Conservation (phyloP, 768 basidiomycete genomes). For the Tylopilus rubrobrunneus region DNA sequence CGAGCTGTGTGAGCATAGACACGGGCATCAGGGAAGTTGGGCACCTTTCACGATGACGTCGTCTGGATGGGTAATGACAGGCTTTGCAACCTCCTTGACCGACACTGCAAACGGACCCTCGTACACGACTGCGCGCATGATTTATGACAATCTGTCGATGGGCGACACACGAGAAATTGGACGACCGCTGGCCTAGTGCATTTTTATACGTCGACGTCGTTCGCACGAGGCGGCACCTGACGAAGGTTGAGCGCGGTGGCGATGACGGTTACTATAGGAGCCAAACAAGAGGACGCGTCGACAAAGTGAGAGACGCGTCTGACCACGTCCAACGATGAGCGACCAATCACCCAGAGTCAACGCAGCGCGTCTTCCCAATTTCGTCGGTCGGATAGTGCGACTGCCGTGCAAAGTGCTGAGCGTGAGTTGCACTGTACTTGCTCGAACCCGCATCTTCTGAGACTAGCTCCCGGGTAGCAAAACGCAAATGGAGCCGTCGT, state of each 20-base stretch:
- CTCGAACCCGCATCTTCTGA: not conserved
- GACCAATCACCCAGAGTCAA: conserved; percentile 55
- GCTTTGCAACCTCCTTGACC: conserved; percentile 2
- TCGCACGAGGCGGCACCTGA: not conserved
- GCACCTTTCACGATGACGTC: conserved; percentile 3
- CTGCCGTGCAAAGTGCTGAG: conserved; percentile 59
- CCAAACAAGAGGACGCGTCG: conserved; percentile 15
- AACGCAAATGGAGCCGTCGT: conserved; percentile 50
- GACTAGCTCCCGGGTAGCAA: conserved; percentile 19
- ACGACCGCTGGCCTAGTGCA: too few relatives aligned
- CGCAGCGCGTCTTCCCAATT: conserved; percentile 50
- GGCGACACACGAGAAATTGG: too few relatives aligned
- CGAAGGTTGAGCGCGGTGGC: too few relatives aligned
- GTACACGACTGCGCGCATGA: not conserved
- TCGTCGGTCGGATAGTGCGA: conserved; percentile 52
- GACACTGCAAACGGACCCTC: conserved; percentile 2
- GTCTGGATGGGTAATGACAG: conserved; percentile 4
- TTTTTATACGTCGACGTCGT: not conserved
- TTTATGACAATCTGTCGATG: too few relatives aligned
- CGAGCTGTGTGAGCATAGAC: not conserved
- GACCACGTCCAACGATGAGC: conserved; percentile 12
- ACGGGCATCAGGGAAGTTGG: too few relatives aligned
- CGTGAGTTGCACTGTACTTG: conserved; percentile 30
- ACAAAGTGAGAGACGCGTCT: conserved; percentile 5
- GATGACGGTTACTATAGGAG: not conserved